Evolutionary conservation across 345 rosid species (phyloP).

Genomic region (Populus nigra): DNA sequence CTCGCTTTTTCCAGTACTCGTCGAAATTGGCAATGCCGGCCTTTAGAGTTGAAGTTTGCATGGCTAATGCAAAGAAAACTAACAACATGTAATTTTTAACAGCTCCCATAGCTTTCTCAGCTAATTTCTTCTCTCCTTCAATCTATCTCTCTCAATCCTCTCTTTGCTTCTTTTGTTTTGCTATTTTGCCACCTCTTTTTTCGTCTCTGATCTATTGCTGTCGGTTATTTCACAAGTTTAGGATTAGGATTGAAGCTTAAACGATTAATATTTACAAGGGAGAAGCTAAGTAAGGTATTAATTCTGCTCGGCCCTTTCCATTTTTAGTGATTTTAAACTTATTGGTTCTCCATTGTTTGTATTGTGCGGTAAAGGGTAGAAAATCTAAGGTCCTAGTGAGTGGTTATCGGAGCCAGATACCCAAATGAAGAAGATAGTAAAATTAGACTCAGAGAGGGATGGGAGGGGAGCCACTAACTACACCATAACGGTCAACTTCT

Average conservation of each 20-base stretch:
- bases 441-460: slow-evolving; percentile 27
- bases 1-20: slow-evolving; percentile 38
- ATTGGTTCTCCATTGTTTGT: too few species aligned
- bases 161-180: neutral
- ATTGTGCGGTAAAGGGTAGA: too few species aligned
- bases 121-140: neutral
- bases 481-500: too few species aligned
- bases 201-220: too few species aligned
- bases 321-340: too few species aligned
- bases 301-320: too few species aligned
- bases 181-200: too few species aligned
- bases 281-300: too few species aligned
- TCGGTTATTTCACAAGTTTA: too few species aligned
- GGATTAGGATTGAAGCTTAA: neutral
- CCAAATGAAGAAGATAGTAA: slow-evolving; percentile 7
- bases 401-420: neutral
- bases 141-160: too few species aligned
- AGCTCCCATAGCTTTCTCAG: neutral
- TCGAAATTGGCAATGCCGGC: slow-evolving; percentile 35
- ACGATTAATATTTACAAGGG: too few species aligned
- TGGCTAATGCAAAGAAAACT: slow-evolving; percentile 11
- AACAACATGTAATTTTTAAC: neutral
- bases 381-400: neutral
- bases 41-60: slow-evolving; percentile 1
- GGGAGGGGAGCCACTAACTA: slow-evolving; percentile 19